Base-by-base conservation (phyloP, 73 alveolate genomes). In the Paramecium octaurelia region DNA sequence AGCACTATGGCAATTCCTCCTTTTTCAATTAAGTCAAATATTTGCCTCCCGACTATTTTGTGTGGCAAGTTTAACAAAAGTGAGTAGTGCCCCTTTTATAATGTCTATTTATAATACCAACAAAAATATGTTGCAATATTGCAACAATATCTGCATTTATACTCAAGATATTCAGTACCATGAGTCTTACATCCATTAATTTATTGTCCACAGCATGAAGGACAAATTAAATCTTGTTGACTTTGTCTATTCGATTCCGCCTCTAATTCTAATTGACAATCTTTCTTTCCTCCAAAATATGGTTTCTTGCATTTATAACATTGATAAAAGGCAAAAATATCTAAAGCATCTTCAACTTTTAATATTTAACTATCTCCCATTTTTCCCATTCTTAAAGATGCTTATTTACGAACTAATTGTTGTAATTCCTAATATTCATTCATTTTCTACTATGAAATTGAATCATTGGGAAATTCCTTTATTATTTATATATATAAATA, bases 91-190 rank as follows among this genome's bases (percentile, higher is more conserved):
- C 99, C 94, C 94, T 89, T 21, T 8, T 31, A 0, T 29, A 5
- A 24, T 43, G 4, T 14, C 8, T 16, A 42, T 64, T 16, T n/a
- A 11, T 23, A 23, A 35, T 89, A 89, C 98, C 98, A 96, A 68
- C 99, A 97, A 95, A 93, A 96, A 96, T 97, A 97, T 27, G 95
- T 86, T 21, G 99, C 98, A 1, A 97, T 90, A 71, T 95, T 91
- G 86, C 99, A 97, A 85, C 99, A 97, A 83, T 94, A 97, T 86
- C 96, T 96, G 88, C 99, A 97, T 93, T 97, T 97, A 93, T 94
- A 97, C 92, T 97, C 98, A 31, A 97, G 95, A 83, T 94, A 97
- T 85, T 96, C 99, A 86, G 93, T 92, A 57, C 98, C 97, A 94
- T 97, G 99, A 87, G 88, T 92, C 29, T 50, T 46, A 77, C 99